A percentile compares a stretch with the other conserved stretches of the same genome.
Conservation (phyloP, 768 basidiomycete species). For the Tylopilus felleus region DNA sequence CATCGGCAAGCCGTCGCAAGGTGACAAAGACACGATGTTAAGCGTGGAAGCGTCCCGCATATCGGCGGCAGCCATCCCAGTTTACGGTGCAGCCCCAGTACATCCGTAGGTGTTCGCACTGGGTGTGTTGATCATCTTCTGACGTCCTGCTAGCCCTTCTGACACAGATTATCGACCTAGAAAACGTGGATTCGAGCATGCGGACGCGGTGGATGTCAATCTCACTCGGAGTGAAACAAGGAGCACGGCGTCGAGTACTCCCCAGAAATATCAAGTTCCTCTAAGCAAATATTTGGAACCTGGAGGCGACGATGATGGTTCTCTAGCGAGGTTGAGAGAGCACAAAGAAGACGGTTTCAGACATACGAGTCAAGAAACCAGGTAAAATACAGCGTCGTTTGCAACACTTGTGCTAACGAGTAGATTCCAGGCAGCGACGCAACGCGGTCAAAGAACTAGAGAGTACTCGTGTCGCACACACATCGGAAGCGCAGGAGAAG, state of each 20-base stretch:
- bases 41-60: neutral
- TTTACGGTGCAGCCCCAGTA: neutral
- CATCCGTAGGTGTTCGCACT: conserved; percentile 6
- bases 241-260: neutral
- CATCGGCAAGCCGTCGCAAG: neutral
- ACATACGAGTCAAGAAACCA: neutral
- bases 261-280: conserved; percentile 18
- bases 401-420: neutral
- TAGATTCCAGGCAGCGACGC: neutral
- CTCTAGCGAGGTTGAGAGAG: neutral
- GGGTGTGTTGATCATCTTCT: neutral
- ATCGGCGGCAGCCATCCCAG: neutral
- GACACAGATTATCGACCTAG: neutral
- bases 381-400: neutral
- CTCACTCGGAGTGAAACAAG: conserved; percentile 2
- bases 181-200: neutral
- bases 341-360: neutral
- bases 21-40: neutral
- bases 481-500: neutral
- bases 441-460: neutral
- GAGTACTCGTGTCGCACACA: neutral
- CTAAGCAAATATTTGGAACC: conserved; percentile 11
- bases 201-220: neutral
- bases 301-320: neutral
- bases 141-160: conserved; percentile 4